Evolutionary conservation across 306 rosid genomes (phyloP).

Genomic region (Quercus rubra): DNA sequence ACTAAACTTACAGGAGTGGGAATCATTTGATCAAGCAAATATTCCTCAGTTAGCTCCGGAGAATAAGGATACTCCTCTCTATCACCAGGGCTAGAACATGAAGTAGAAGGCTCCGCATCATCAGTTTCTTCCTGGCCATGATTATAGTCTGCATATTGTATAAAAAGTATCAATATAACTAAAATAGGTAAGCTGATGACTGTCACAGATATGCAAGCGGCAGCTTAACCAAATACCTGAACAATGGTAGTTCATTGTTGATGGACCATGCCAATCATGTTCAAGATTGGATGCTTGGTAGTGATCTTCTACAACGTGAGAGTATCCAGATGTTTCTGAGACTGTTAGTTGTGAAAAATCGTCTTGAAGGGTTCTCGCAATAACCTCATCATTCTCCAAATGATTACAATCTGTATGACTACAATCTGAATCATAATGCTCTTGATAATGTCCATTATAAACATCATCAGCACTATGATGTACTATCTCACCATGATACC

Average conservation of each 20-base stretch:
- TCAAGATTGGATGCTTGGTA: constrained; percentile 39
- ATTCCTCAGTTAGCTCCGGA: constrained; percentile 35
- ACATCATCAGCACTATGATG: constrained; percentile 39
- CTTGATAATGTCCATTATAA: constrained; percentile 41
- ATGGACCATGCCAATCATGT: constrained; percentile 52
- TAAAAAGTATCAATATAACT: constrained; percentile 13
- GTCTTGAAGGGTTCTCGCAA: constrained; percentile 78
- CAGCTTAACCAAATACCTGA: constrained; percentile 39
- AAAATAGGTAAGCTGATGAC: constrained; percentile 8
- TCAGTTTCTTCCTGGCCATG: constrained; percentile 35
- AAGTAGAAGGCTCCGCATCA: constrained; percentile 45
- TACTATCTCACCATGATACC: constrained; percentile 40
- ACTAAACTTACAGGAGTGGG: constrained; percentile 69
- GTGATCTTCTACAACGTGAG: constrained; percentile 41
- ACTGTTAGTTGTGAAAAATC: constrained; percentile 56
- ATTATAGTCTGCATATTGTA: constrained; percentile 35
- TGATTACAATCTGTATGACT: constrained; percentile 36
- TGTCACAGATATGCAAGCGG: neutral
- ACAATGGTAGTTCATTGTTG: constrained; percentile 44
- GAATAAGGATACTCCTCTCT: constrained; percentile 30
- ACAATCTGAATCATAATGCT: constrained; percentile 42
- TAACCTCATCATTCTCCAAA: constrained; percentile 76
- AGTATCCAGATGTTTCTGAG: constrained; percentile 43
- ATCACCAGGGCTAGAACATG: constrained; percentile 55
- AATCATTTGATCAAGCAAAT: constrained; percentile 54